A percentile compares a stretch with the other conserved stretches of the same genome.
phyloP scores from a whole-genome alignment of 225 moss, liverwort and hornwort genomes.

The Marchantia paleacea region DNA sequence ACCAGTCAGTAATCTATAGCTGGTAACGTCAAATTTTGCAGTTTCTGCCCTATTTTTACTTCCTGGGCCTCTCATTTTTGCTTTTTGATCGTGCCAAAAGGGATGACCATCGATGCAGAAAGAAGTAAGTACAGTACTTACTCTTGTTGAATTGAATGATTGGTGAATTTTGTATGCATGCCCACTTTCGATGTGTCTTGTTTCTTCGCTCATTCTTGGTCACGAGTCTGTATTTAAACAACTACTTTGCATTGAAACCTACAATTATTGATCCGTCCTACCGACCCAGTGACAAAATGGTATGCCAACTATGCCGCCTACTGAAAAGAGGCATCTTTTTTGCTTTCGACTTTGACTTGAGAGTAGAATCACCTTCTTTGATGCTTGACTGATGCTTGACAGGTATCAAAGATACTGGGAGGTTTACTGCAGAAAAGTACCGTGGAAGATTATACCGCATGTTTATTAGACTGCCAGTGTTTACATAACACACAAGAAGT shows the following conservation, averaged over 20 bases:
- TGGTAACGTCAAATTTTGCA: not conserved
- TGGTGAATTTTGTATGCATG: no score
- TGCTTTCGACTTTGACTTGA: no score
- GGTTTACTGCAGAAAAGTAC: conserved; percentile 19
- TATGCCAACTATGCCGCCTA: no score
- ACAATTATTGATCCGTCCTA: no score
- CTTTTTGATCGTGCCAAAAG: conserved; percentile 18
- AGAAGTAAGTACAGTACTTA: conserved; percentile 8
- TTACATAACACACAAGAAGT: no score
- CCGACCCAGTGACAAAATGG: no score
- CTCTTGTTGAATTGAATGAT: no score
- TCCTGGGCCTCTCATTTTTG: conserved; percentile 7
- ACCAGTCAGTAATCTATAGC: not conserved
- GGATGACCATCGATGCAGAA: conserved; percentile 20
- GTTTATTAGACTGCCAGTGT: not conserved
- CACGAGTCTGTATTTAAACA: no score
- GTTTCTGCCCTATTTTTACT: conserved; percentile 24
- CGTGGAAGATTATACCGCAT: conserved; percentile 13
- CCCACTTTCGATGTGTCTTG: no score
- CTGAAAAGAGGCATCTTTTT: no score
- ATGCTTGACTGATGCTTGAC: not conserved
- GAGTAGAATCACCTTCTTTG: not conserved
- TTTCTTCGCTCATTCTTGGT: no score
- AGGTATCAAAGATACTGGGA: conserved; percentile 21
- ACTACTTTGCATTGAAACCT: no score